Evolutionary conservation across 202 grass and related monocot species (phyloP).

Genomic region (Sporobolus alterniflorus): DNA sequence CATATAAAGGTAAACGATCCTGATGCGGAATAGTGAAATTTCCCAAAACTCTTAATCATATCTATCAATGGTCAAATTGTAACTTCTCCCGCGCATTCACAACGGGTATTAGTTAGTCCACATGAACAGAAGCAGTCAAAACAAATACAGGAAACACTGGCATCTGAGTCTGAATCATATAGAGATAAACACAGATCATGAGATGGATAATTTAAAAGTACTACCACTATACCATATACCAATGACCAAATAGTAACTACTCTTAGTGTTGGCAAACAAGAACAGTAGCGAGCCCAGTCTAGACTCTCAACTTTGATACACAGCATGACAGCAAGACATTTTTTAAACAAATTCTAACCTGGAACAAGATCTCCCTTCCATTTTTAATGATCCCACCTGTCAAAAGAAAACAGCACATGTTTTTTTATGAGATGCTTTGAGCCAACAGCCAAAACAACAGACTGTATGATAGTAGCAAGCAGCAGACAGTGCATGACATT

Average conservation of each 20-base stretch:
- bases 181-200: not conserved
- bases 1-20: not conserved
- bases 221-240: not conserved
- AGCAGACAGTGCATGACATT: not conserved
- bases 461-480: not conserved
- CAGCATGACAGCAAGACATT: not conserved
- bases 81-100: not conserved
- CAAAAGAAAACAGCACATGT: not conserved
- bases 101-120: not conserved
- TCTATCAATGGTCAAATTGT: not conserved
- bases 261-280: not conserved
- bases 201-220: not conserved
- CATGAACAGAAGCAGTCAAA: not conserved
- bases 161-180: not conserved
- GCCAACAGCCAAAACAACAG: not conserved
- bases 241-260: not conserved
- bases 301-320: not conserved
- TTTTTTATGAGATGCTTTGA: constrained; percentile 1
- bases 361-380: constrained; percentile 92
- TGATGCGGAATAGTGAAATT: not conserved
- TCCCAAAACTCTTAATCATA: not conserved
- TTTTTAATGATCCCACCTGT: constrained; percentile 67
- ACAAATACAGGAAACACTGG: not conserved
- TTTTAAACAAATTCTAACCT: constrained; percentile 48
- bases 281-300: not conserved